Percentiles rank a stretch among this genome's conserved stretches.
Conservation (phyloP, 768 basidiomycete genomes). For the Pulveroboletus frians region DNA sequence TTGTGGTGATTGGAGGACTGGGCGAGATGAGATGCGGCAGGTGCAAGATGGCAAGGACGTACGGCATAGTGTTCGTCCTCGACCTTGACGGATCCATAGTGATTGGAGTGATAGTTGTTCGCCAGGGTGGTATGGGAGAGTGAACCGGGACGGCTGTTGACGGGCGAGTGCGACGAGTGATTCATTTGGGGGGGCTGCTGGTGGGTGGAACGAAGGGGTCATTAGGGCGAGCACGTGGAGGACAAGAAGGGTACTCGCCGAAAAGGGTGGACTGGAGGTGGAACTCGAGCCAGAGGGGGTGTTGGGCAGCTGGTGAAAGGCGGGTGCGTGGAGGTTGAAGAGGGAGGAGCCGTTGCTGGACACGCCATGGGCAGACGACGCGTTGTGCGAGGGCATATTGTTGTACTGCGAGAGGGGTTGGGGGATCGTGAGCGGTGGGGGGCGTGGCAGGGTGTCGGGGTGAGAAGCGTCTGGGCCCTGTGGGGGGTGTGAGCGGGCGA, state of each 20-base stretch:
- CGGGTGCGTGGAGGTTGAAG: constrained; percentile 50
- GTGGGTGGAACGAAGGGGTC: constrained; percentile 40
- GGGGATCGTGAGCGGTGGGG: constrained; percentile 61
- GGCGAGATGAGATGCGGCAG: not conserved
- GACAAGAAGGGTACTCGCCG: constrained; percentile 66
- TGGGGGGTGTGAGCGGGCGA: not conserved
- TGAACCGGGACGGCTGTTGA: constrained; percentile 43
- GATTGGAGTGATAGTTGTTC: constrained; percentile 40
- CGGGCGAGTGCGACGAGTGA: constrained; percentile 45
- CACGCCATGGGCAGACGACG: constrained; percentile 37
- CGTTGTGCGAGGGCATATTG: constrained; percentile 35
- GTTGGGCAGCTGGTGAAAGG: constrained; percentile 60
- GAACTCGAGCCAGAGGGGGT: constrained; percentile 70
- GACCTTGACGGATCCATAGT: constrained; percentile 56
- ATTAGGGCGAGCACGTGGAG: constrained; percentile 19
- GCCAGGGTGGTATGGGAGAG: constrained; percentile 37
- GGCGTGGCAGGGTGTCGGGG: constrained; percentile 30
- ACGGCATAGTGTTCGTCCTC: constrained; percentile 63
- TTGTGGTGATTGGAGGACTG: constrained; percentile 30
- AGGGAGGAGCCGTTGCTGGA: constrained; percentile 38
- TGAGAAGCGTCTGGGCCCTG: constrained; percentile 48
- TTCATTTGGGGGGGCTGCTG: constrained; percentile 68
- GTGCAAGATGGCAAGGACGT: not conserved
- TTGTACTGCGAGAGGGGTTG: constrained; percentile 47
- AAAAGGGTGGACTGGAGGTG: constrained; percentile 77